Percentiles rank a stretch among this genome's conserved stretches.
phyloP scores from a whole-genome alignment of 108 stramenopile species.

The Cyclotella choctawhatcheeana region DNA sequence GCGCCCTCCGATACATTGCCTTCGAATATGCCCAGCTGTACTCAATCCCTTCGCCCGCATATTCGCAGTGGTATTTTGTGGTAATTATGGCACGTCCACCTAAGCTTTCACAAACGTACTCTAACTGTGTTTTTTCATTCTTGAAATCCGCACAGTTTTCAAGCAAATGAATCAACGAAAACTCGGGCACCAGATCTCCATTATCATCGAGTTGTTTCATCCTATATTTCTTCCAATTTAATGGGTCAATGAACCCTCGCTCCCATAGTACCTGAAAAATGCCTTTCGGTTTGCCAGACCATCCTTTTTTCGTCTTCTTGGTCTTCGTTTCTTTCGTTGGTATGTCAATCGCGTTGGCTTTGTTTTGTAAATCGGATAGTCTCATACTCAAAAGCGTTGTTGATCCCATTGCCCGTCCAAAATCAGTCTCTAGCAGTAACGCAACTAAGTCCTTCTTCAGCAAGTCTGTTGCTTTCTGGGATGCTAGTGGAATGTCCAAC shows the following conservation, averaged over 20 bases:
- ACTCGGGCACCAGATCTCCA: neutral
- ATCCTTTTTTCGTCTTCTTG: constrained; percentile 10
- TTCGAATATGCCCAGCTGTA: constrained; percentile 38
- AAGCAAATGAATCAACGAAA: constrained; percentile 5
- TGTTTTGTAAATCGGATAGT: neutral
- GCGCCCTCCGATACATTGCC: constrained; percentile 21
- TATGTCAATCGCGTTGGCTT: neutral
- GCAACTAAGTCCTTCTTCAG: neutral
- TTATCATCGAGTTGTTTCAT: neutral
- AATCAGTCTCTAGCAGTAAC: neutral
- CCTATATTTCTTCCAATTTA: constrained; percentile 3
- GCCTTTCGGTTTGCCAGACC: constrained; percentile 29
- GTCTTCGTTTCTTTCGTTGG: neutral
- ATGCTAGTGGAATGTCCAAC: neutral
- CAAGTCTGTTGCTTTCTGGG: neutral
- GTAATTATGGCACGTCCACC: constrained; percentile 10
- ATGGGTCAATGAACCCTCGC: constrained; percentile 30
- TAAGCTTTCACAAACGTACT: neutral
- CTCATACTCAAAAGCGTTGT: neutral
- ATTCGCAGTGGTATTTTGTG: constrained; percentile 44
- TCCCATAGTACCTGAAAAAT: constrained; percentile 30
- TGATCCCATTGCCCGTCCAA: neutral
- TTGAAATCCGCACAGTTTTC: neutral
- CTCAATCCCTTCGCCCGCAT: constrained; percentile 50
- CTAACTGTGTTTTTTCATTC: neutral